Percentiles rank a stretch among this genome's conserved stretches.
These are phyloP conservation scores for Pseudocercospora ulei DNA, from an alignment of 2,329 filamentous ascomycete genomes.

Conservation along the genomic window DNA sequence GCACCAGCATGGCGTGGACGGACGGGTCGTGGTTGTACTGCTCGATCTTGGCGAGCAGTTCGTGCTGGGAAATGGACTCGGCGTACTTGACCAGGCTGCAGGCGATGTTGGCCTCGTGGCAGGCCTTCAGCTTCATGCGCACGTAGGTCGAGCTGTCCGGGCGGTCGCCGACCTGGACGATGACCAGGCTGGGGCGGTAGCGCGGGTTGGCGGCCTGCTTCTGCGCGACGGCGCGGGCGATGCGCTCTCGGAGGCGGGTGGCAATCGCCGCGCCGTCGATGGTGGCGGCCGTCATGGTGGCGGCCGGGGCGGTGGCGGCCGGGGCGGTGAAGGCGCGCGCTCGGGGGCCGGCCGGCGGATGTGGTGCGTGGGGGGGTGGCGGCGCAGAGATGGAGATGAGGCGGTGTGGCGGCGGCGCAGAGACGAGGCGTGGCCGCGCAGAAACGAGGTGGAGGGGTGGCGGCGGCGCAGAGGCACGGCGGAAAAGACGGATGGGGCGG, in stretches of 20 bases:
- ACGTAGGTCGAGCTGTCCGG: slow-evolving; percentile 92
- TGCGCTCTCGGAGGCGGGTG: slow-evolving; percentile 73
- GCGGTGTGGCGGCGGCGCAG: neutral
- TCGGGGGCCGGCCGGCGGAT: slow-evolving; percentile 18
- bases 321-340: slow-evolving; percentile 46
- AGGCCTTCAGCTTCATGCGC: slow-evolving; percentile 98
- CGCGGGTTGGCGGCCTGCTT: slow-evolving; percentile 74
- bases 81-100: slow-evolving; percentile 80
- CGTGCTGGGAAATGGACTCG: slow-evolving; percentile 68
- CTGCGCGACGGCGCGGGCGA: slow-evolving; percentile 69
- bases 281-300: slow-evolving; percentile 73
- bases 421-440: slow-evolving; percentile 5
- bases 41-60: slow-evolving; percentile 73
- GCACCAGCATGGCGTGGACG: slow-evolving; percentile 87
- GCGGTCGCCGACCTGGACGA: slow-evolving; percentile 91
- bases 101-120: slow-evolving; percentile 82
- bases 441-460: too few relatives aligned
- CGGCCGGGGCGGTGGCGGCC: too few relatives aligned
- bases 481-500: too few relatives aligned
- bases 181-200: slow-evolving; percentile 82
- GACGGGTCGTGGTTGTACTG: slow-evolving; percentile 74
- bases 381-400: neutral
- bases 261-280: slow-evolving; percentile 96
- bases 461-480: too few relatives aligned
- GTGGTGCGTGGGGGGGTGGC: neutral